Conservation (phyloP, 768 basidiomycete genomes). For the Hericium rajendrae region DNA sequence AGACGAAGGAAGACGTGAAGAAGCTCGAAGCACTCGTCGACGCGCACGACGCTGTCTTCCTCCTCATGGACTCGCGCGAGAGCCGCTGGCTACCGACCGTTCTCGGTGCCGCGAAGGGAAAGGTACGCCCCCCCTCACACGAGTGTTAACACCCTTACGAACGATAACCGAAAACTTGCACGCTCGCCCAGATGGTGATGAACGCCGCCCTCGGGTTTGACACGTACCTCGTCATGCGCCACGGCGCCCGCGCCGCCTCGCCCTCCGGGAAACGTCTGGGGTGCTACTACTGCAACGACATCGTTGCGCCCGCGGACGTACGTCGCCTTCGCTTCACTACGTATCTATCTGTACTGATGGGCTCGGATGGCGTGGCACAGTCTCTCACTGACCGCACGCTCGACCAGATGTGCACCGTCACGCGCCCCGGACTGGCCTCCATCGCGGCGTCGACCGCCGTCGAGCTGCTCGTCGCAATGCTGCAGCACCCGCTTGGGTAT, state of each 20-base stretch:
- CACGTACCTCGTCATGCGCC: slow-evolving; percentile 93
- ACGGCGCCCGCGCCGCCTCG: slow-evolving; percentile 51
- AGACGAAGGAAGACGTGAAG: slow-evolving; percentile 57
- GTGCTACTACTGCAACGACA: slow-evolving; percentile 98
- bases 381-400: slow-evolving; percentile 82
- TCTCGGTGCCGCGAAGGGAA: slow-evolving; percentile 72
- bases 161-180: neutral
- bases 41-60: slow-evolving; percentile 81
- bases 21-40: slow-evolving; percentile 72
- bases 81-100: slow-evolving; percentile 95
- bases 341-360: neutral
- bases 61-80: slow-evolving; percentile 98
- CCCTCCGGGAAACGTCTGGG: slow-evolving; percentile 45
- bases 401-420: slow-evolving; percentile 99
- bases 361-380: slow-evolving; percentile 19
- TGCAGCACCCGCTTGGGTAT: slow-evolving; percentile 87
- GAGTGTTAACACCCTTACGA: neutral
- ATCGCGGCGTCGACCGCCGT: slow-evolving; percentile 90
- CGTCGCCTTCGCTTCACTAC: slow-evolving; percentile 12
- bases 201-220: slow-evolving; percentile 96
- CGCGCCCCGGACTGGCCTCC: slow-evolving; percentile 86
- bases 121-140: slow-evolving; percentile 35
- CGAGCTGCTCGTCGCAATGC: slow-evolving; percentile 77
- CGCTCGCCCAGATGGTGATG: slow-evolving; percentile 60
- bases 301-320: slow-evolving; percentile 93